phyloP scores from a whole-genome alignment of 352 stramenopile genomes.

The Pythium folliculosum region DNA sequence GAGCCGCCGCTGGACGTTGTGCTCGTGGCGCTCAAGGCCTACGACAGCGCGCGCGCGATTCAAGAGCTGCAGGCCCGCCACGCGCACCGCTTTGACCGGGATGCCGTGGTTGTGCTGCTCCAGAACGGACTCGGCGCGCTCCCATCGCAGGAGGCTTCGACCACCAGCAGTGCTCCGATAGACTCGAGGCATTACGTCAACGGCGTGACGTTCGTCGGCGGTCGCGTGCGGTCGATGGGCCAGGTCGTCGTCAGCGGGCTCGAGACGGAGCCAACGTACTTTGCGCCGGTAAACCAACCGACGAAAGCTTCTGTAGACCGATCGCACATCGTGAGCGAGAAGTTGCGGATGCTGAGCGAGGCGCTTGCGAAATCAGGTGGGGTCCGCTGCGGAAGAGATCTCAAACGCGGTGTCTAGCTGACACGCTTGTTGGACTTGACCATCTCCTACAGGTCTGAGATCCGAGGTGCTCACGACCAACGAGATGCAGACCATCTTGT shows the following conservation, averaged over 20 bases:
- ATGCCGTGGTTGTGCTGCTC: conserved; percentile 61
- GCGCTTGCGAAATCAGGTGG: conserved; percentile 47
- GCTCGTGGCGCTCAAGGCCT: conserved; percentile 69
- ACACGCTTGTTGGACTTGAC: not conserved
- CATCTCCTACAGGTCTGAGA: conserved; percentile 35
- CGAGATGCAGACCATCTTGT: conserved; percentile 67
- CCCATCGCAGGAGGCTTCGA: conserved; percentile 16
- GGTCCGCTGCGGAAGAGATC: not conserved
- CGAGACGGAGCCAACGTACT: conserved; percentile 46
- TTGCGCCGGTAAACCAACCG: conserved; percentile 39
- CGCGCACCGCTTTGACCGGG: conserved; percentile 38
- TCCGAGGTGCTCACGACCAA: conserved; percentile 41
- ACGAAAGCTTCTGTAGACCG: not conserved
- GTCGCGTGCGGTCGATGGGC: conserved; percentile 40
- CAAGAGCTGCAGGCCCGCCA: conserved; percentile 36
- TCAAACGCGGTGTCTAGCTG: not conserved
- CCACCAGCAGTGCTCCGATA: not conserved
- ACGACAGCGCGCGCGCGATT: conserved; percentile 49
- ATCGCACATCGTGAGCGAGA: not conserved
- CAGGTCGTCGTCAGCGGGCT: conserved; percentile 53
- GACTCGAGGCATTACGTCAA: conserved; percentile 45
- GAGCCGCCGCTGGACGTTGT: conserved; percentile 51
- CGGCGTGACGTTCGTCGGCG: conserved; percentile 71
- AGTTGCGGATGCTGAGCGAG: conserved; percentile 29
- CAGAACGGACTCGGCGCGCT: conserved; percentile 68